Evolutionary conservation across 208 protist genomes (phyloP), one percentile per base, ranked within the genome.

Genomic region (Crithidia thermophila): DNA sequence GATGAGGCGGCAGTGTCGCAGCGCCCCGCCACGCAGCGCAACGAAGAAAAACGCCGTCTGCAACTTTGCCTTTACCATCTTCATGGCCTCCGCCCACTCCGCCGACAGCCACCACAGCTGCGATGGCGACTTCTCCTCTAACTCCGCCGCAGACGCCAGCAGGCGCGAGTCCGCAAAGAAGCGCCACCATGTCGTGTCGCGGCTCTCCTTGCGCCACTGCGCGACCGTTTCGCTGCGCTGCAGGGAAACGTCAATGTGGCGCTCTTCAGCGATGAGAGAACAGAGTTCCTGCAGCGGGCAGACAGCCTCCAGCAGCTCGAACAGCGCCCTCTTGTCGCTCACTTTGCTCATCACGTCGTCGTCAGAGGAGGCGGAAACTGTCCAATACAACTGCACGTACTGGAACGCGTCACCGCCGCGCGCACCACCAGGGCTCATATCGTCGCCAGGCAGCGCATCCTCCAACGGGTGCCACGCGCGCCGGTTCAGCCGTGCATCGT

Each of bases 61-160:
- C 40, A 68, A 43, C 37, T 61, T 66, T 11, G 21, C 43, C 6
- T 16, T 2, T 0, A 68, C 28, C 2, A 23, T 63, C 34, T 60
- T 66, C 53, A 58, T 70, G 23, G 72, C 59, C 45, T 63, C 64
- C 6, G 49, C 43, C 87, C 87, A 93, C 59, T 93, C 83, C 21
- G 25, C 69, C 16, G 61, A 49, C 39, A 87, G 72, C 86, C 86
- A 92, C 55, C 56, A 52, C 55, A 85, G 42, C 31, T 60, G 50
- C 25, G 39, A 10, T 5, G n/a, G 31, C 8, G 36, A 37, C 4
- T 16, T 33, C 4, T 58, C 43, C 0, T 75, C 68, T 27, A 61
- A 28, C 31, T 52, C 42, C 18, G 23, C 16, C 14, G 72, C 49
- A 4, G 28, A 13, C 7, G 18, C 13, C n/a, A 76, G 57, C 21